These are phyloP conservation scores for Hansenula lynferdii DNA, from an alignment of 1,139 yeast species.

Conservation along the genomic window DNA sequence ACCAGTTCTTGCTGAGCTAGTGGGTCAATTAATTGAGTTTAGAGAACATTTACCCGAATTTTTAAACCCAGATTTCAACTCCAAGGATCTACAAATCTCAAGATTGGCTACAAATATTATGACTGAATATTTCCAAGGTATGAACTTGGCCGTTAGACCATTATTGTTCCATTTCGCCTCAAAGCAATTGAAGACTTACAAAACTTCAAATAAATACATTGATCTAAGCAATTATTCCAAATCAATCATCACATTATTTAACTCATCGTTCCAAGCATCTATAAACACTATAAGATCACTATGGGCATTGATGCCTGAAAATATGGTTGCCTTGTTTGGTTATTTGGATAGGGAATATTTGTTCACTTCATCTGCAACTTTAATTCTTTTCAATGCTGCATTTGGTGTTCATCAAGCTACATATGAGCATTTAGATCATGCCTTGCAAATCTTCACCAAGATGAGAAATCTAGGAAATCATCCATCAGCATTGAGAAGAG, in stretches of 20 bases:
- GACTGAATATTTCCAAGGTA: slow-evolving; percentile 85
- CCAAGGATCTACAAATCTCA: slow-evolving; percentile 51
- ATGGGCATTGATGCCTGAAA: slow-evolving; percentile 68
- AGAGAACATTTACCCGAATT: slow-evolving; percentile 59
- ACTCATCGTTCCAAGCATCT: slow-evolving; percentile 82
- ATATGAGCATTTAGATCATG: slow-evolving; percentile 66
- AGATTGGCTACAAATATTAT: slow-evolving; percentile 71
- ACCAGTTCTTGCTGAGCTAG: slow-evolving; percentile 69
- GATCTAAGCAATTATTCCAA: slow-evolving; percentile 67
- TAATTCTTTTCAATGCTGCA: slow-evolving; percentile 71
- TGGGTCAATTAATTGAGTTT: slow-evolving; percentile 69
- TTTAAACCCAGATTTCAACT: slow-evolving; percentile 59
- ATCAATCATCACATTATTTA: slow-evolving; percentile 61
- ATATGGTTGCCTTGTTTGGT: slow-evolving; percentile 80
- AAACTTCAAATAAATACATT: slow-evolving; percentile 48
- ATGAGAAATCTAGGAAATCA: slow-evolving; percentile 76
- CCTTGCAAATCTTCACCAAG: slow-evolving; percentile 60
- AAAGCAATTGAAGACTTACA: slow-evolving; percentile 53
- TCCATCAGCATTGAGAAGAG: slow-evolving; percentile 72
- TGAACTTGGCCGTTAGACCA: slow-evolving; percentile 79
- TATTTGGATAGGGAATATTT: slow-evolving; percentile 87
- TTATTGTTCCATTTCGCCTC: slow-evolving; percentile 75
- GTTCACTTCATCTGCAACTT: slow-evolving; percentile 76
- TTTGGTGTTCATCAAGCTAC: slow-evolving; percentile 83
- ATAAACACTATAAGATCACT: slow-evolving; percentile 71